Percentiles rank a stretch among this genome's conserved stretches.
Evolutionary conservation across 306 rosid species (phyloP).

Genomic region (Rosa rugosa): DNA sequence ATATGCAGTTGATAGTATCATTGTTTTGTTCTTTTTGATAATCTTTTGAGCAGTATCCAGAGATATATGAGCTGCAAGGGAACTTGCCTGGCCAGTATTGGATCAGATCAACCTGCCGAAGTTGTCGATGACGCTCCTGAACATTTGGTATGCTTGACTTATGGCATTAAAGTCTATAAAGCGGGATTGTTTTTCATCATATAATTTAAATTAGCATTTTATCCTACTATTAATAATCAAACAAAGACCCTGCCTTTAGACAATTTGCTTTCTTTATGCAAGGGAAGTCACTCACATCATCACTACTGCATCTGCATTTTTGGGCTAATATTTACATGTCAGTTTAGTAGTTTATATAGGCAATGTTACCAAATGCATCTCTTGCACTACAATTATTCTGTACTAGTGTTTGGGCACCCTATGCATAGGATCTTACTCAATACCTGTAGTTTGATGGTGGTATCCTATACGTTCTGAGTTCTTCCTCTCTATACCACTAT

Average conservation of each 20-base stretch:
- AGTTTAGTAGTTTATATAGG: not conserved
- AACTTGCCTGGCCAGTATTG: conserved; percentile 79
- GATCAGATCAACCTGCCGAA: conserved; percentile 97
- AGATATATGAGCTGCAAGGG: conserved; percentile 93
- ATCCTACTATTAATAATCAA: not conserved
- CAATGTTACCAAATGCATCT: not conserved
- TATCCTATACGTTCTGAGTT: not conserved
- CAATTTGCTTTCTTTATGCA: not conserved
- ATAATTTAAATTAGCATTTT: not conserved
- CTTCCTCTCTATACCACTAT: not conserved
- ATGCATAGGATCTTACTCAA: not conserved
- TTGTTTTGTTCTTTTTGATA: not conserved
- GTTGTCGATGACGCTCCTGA: conserved; percentile 81
- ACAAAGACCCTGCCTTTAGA: not conserved
- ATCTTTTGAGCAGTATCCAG: conserved; percentile 58
- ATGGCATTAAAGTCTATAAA: conserved; percentile 15
- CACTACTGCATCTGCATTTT: not conserved
- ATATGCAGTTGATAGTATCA: not conserved
- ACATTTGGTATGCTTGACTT: conserved; percentile 59
- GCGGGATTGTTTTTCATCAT: not conserved
- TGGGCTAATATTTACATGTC: not conserved
- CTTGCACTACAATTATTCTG: not conserved
- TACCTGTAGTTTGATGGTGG: not conserved
- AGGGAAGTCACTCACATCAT: too few species aligned
- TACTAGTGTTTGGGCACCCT: not conserved